A percentile compares a stretch with the other conserved stretches of the same genome.
Conservation (phyloP, 352 stramenopile genomes). For the Elongisporangium prolatum region DNA sequence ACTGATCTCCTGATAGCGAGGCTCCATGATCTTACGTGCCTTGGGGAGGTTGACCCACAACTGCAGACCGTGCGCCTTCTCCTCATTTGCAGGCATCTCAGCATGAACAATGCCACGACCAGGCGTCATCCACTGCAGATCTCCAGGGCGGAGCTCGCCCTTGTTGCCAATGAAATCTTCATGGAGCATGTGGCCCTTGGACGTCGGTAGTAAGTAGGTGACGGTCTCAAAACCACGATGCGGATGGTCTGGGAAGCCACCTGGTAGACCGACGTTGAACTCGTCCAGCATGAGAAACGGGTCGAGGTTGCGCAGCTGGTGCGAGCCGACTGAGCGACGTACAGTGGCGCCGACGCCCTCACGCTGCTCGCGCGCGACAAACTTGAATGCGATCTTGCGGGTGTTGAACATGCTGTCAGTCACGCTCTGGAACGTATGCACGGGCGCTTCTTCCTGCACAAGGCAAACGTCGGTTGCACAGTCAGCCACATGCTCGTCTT, state of each 20-base stretch:
- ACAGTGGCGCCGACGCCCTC: conserved; percentile 57
- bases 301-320: conserved; percentile 41
- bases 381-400: conserved; percentile 41
- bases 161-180: conserved; percentile 76
- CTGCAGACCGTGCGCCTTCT: conserved; percentile 36
- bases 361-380: conserved; percentile 42
- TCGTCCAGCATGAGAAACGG: conserved; percentile 64
- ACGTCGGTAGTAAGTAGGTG: conserved; percentile 80
- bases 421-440: background rate
- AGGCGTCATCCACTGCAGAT: conserved; percentile 60
- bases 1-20: conserved; percentile 47
- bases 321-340: conserved; percentile 43
- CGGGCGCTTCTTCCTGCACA: background rate
- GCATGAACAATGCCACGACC: conserved; percentile 47
- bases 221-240: conserved; percentile 92
- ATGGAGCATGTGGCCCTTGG: conserved; percentile 80
- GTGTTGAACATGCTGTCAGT: conserved; percentile 12
- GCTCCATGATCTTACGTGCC: conserved; percentile 41
- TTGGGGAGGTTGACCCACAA: conserved; percentile 52
- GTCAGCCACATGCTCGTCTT: background rate
- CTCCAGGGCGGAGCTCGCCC: conserved; percentile 35
- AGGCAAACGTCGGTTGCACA: background rate
- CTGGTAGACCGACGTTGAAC: conserved; percentile 44
- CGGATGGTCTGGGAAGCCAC: conserved; percentile 88
- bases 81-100: conserved; percentile 34